Percentiles rank a stretch among this genome's conserved stretches.
These are phyloP conservation scores for Graphilbum fragrans DNA, from an alignment of 2,329 filamentous ascomycete genomes.

Conservation along the genomic window DNA sequence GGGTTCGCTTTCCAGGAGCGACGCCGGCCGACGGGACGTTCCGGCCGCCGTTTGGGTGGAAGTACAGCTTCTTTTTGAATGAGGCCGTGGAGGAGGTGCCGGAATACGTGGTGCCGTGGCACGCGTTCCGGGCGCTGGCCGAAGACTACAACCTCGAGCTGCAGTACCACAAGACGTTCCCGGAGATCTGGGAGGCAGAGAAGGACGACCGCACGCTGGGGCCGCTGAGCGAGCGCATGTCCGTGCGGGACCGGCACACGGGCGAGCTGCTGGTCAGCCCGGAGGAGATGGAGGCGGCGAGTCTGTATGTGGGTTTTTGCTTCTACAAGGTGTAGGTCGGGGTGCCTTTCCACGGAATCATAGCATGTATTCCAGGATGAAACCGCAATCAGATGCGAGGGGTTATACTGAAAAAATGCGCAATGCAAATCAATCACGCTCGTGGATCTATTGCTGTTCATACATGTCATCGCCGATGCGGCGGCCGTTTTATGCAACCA, in stretches of 20 bases:
- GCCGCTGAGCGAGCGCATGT: constrained; percentile 88
- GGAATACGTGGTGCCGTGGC: constrained; percentile 97
- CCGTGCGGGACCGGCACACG: constrained; percentile 61
- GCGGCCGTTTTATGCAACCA: too few relatives aligned
- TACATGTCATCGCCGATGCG: too few relatives aligned
- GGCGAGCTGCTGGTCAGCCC: constrained; percentile 59
- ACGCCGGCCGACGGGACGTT: constrained; percentile 83
- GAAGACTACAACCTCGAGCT: constrained; percentile 95
- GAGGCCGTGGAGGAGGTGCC: constrained; percentile 94
- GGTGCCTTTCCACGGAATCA: too few relatives aligned
- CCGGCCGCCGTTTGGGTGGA: constrained; percentile 92
- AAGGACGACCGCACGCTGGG: constrained; percentile 75
- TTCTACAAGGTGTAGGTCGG: constrained; percentile 92
- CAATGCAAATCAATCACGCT: not conserved
- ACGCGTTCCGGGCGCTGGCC: constrained; percentile 87
- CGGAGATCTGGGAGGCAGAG: constrained; percentile 84
- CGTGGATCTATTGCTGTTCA: too few relatives aligned
- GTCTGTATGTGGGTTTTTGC: constrained; percentile 89
- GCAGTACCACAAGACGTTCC: constrained; percentile 84
- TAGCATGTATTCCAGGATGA: too few relatives aligned
- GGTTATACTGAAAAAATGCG: too few relatives aligned
- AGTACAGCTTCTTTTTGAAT: constrained; percentile 91
- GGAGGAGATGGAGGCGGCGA: constrained; percentile 86
- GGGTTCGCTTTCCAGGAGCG: constrained; percentile 73
- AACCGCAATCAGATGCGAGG: too few relatives aligned